Evolutionary conservation across 768 basidiomycete genomes (phyloP), one percentile per base, ranked within the genome.

Genomic region (Daedalea quercina): DNA sequence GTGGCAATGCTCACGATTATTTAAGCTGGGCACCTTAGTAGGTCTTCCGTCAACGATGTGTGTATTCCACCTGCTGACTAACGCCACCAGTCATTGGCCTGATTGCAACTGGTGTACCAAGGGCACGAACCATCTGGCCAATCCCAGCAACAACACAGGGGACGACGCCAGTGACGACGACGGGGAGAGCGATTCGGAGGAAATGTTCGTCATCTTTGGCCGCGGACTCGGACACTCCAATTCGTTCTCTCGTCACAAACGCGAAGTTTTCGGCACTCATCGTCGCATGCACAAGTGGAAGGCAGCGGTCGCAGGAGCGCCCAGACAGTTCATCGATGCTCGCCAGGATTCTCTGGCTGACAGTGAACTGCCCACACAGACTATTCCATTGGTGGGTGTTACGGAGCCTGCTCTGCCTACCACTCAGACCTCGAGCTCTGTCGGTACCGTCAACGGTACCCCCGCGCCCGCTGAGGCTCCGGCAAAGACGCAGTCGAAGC

Each of bases 21-120:
- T 61, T 81, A 51, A 79, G 78, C 54, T 81, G 75, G 74, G 80
- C 79, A 17, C 80, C 80, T 2, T 81, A 82, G 80, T 81, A 59
- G 63, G 72, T 65, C 7, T n/a, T 25, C 26, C 33, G 44, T 31
- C 28, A 31, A 11, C 22, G 24, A 13, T 22, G 46, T 17, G 17
- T 22, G 46, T 17, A 34, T 25, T 9, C 7, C 13, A n/a, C 50
- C 24, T 20, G 35, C 12, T 3, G 49, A 20, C 22, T 40, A 28
- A 2, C 6, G 13, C 4, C 8, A 50, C 37, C 43, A 79, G 77
- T 54, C 77, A 79, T 59, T 81, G 79, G 79, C 77, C 79, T 1
- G 48, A 77, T 45, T 81, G 79, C 59, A 71, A 77, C 56, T 79
- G 77, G 77, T 81, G 79, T 42, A 57, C 59, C 19, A 59, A 59